Evolutionary conservation across 2,329 filamentous ascomycete genomes (phyloP).

Genomic region (Lasiodiplodia sp.): DNA sequence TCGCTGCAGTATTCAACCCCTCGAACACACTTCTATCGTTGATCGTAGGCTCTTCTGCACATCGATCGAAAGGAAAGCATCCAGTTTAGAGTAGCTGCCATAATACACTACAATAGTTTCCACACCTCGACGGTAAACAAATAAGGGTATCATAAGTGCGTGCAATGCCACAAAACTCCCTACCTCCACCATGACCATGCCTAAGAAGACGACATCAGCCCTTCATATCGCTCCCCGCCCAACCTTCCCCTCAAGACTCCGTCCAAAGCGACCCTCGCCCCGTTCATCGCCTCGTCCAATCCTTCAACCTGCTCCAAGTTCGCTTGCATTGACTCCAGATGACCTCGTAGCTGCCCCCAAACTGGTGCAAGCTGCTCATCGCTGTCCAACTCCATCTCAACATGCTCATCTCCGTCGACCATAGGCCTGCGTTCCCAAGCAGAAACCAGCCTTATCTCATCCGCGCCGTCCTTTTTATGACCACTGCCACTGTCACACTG

Average conservation of each 20-base stretch:
- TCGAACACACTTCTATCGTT: background rate
- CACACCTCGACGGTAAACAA: background rate
- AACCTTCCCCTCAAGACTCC: constrained; percentile 44
- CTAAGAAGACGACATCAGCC: constrained; percentile 32
- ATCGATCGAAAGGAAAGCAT: background rate
- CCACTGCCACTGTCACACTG: background rate
- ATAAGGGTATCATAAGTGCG: constrained; percentile 18
- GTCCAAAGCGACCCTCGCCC: constrained; percentile 44
- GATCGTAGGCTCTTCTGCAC: background rate
- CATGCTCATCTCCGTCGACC: background rate
- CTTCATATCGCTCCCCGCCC: constrained; percentile 42
- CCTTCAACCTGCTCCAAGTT: constrained; percentile 48
- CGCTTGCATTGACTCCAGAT: constrained; percentile 48
- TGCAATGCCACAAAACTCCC: background rate
- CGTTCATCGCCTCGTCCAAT: constrained; percentile 41
- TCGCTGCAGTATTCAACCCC: background rate
- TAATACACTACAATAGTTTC: background rate
- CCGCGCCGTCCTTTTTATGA: constrained; percentile 38
- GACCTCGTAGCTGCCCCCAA: constrained; percentile 47
- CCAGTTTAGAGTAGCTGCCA: background rate
- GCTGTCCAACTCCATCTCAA: constrained; percentile 32
- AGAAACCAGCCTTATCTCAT: constrained; percentile 33
- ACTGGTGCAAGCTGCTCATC: constrained; percentile 42
- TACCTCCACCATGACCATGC: background rate
- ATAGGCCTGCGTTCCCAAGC: background rate